These are phyloP conservation scores for Ophiorrhiza pumila DNA, from an alignment of 257 asterid genomes.

Conservation along the genomic window DNA sequence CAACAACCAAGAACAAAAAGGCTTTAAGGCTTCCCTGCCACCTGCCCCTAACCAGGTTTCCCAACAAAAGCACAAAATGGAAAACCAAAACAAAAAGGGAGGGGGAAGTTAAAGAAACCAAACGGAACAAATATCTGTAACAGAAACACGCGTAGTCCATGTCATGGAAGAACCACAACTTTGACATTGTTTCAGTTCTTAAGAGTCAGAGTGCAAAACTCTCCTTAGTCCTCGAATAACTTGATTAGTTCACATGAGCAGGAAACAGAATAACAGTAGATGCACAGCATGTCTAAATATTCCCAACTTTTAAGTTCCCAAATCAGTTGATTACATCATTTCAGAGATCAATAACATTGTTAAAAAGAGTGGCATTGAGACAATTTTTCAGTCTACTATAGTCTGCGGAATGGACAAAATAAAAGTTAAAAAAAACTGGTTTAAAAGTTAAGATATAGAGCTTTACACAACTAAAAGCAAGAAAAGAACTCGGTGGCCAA, in stretches of 20 bases:
- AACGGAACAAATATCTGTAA: neutral
- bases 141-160: neutral
- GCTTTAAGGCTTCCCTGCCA: neutral
- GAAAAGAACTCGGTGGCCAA: neutral
- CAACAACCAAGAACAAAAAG: neutral
- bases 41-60: neutral
- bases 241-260: neutral
- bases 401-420: neutral
- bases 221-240: neutral
- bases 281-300: neutral
- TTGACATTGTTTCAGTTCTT: neutral
- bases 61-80: neutral
- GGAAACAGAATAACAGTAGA: neutral
- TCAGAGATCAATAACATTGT: neutral
- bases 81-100: neutral
- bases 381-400: neutral
- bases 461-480: neutral
- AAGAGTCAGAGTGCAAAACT: neutral
- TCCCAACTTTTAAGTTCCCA: neutral
- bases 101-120: neutral
- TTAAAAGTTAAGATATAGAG: neutral
- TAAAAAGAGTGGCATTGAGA: neutral
- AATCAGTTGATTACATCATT: neutral
- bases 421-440: neutral
- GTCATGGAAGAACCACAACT: neutral